Percentiles rank a stretch among this genome's conserved stretches.
Conservation (phyloP, 2,329 filamentous ascomycete genomes). For the Trichoderma aggressivum region DNA sequence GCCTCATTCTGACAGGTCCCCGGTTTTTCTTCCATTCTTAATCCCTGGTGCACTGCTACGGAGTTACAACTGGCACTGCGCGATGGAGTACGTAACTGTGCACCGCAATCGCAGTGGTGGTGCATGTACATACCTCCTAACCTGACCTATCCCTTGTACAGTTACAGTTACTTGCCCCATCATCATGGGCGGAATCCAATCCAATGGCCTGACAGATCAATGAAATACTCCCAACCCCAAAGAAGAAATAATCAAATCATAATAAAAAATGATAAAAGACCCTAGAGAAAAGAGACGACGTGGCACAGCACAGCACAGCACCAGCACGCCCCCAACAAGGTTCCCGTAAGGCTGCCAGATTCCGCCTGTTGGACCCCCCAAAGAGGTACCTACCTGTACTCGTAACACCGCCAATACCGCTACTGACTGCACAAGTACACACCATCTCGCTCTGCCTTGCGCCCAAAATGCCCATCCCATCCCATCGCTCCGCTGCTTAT, state of each 20-base stretch:
- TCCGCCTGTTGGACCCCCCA: background rate
- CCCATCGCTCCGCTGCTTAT: background rate
- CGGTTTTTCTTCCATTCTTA: background rate
- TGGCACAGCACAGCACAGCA: background rate
- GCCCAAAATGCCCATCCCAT: background rate
- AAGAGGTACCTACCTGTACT: too few relatives aligned
- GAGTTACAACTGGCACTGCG: background rate
- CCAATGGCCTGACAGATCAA: background rate
- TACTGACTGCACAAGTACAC: background rate
- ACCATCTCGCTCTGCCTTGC: background rate
- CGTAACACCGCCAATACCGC: too few relatives aligned
- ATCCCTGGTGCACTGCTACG: background rate
- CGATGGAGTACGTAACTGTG: background rate
- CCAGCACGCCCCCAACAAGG: background rate
- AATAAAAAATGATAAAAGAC: background rate
- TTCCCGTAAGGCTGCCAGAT: slow-evolving; percentile 4
- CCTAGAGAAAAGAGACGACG: background rate
- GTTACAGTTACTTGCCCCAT: background rate
- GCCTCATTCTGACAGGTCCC: background rate
- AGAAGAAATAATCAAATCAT: background rate
- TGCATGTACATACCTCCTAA: too few relatives aligned
- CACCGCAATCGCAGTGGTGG: background rate
- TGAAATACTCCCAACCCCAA: background rate
- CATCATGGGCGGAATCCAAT: background rate
- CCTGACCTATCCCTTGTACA: background rate